A percentile compares a stretch with the other conserved stretches of the same genome.
phyloP scores from a whole-genome alignment of 768 basidiomycete species.

The Amanita pallidorosea region DNA sequence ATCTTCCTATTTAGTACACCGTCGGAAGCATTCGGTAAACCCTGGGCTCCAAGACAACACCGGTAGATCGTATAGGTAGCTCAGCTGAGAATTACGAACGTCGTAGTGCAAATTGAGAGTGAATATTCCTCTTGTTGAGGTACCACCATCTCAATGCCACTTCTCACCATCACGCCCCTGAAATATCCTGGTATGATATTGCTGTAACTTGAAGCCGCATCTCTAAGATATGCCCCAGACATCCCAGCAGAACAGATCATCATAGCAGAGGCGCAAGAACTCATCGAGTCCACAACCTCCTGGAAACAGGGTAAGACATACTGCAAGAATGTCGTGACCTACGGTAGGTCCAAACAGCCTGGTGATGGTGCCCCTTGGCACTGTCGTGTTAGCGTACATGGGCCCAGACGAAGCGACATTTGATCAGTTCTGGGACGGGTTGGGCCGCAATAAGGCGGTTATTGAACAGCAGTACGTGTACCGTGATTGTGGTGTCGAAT shows the following conservation, averaged over 20 bases:
- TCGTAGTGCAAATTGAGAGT: no score
- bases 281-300: slow-evolving; percentile 42
- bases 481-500: neutral
- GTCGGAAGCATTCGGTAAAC: no score
- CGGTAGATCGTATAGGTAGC: neutral
- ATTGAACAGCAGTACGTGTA: slow-evolving; percentile 56
- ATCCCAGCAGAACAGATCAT: slow-evolving; percentile 52
- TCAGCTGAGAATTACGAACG: no score
- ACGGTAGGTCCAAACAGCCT: slow-evolving; percentile 33
- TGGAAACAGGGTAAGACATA: slow-evolving; percentile 67
- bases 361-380: slow-evolving; percentile 58
- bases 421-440: slow-evolving; percentile 60
- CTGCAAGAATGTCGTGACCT: slow-evolving; percentile 46
- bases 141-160: neutral
- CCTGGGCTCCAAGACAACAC: no score
- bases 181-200: slow-evolving; percentile 16
- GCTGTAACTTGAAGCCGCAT: neutral
- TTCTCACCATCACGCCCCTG: slow-evolving; percentile 16
- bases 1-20: no score
- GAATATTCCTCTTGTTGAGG: no score
- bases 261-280: slow-evolving; percentile 37
- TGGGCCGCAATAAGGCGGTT: slow-evolving; percentile 53
- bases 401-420: slow-evolving; percentile 57
- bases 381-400: slow-evolving; percentile 57
- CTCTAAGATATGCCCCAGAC: slow-evolving; percentile 22